phyloP scores from a whole-genome alignment of 2,329 filamentous ascomycete species.

The Colletotrichum tofieldiae region DNA sequence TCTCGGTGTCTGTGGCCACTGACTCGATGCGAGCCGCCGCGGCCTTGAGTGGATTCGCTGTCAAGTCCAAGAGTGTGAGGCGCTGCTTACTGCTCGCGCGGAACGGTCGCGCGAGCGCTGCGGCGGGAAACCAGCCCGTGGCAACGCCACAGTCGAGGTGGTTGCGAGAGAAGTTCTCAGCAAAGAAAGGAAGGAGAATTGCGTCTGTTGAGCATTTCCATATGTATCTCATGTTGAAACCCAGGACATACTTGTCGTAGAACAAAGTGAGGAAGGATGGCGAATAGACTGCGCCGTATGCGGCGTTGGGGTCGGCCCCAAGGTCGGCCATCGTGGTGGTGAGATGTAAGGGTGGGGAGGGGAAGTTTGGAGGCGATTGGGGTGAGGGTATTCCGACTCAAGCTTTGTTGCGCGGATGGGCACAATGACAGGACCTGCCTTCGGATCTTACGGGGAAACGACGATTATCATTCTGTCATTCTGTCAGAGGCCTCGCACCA shows the following conservation, averaged over 20 bases:
- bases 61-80: slow-evolving; percentile 57
- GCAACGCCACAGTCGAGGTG: slow-evolving; percentile 60
- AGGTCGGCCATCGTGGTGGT: slow-evolving; percentile 28
- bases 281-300: slow-evolving; percentile 31
- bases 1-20: slow-evolving; percentile 42
- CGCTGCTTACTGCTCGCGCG: slow-evolving; percentile 45
- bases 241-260: slow-evolving; percentile 54
- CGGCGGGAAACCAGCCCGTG: slow-evolving; percentile 56
- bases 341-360: not conserved
- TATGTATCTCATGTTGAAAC: slow-evolving; percentile 53
- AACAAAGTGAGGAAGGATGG: slow-evolving; percentile 42
- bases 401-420: not conserved
- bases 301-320: slow-evolving; percentile 10
- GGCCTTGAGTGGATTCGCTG: slow-evolving; percentile 50
- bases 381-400: not conserved
- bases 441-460: not conserved
- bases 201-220: slow-evolving; percentile 54
- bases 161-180: slow-evolving; percentile 51
- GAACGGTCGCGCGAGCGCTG: slow-evolving; percentile 45
- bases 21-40: slow-evolving; percentile 49
- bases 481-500: not conserved
- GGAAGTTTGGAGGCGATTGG: not conserved
- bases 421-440: not conserved
- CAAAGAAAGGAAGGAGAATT: slow-evolving; percentile 54
- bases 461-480: slow-evolving; percentile 1